Evolutionary conservation across 1,139 yeast species (phyloP).

Genomic region (Hyphopichia wangnamkhiaoensis): DNA sequence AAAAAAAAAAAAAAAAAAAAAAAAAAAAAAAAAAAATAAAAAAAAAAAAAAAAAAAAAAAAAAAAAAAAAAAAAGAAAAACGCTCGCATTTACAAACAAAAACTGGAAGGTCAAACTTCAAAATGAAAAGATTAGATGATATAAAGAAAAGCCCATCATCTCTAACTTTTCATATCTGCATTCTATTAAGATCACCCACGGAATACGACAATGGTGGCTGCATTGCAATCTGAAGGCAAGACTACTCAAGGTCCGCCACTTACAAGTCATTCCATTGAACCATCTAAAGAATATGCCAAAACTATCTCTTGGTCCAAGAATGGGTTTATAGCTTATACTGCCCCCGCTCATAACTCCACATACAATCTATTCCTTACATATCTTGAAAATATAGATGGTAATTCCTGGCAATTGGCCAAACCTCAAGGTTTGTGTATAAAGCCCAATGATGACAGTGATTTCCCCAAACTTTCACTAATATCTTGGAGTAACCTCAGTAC

Average conservation of each 20-base stretch:
- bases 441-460: constrained; percentile 33
- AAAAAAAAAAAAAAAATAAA: neutral
- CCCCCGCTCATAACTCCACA: constrained; percentile 22
- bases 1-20: too few species aligned
- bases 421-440: constrained; percentile 44
- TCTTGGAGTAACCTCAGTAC: constrained; percentile 55
- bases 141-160: too few species aligned
- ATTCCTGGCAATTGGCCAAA: constrained; percentile 63
- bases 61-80: neutral
- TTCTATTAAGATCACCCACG: too few species aligned
- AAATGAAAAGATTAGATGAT: too few species aligned
- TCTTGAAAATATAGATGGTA: constrained; percentile 64
- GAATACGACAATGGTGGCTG: too few species aligned
- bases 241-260: neutral
- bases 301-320: constrained; percentile 70
- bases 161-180: too few species aligned
- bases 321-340: constrained; percentile 68
- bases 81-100: too few species aligned
- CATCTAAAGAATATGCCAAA: neutral
- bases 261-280: neutral
- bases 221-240: neutral
- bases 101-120: too few species aligned
- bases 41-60: neutral
- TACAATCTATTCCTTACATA: constrained; percentile 54
- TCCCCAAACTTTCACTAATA: constrained; percentile 34